Evolutionary conservation across 176 grass and related monocot species (phyloP), one percentile per base, ranked within the genome.

Genomic region (Bromus sterilis): DNA sequence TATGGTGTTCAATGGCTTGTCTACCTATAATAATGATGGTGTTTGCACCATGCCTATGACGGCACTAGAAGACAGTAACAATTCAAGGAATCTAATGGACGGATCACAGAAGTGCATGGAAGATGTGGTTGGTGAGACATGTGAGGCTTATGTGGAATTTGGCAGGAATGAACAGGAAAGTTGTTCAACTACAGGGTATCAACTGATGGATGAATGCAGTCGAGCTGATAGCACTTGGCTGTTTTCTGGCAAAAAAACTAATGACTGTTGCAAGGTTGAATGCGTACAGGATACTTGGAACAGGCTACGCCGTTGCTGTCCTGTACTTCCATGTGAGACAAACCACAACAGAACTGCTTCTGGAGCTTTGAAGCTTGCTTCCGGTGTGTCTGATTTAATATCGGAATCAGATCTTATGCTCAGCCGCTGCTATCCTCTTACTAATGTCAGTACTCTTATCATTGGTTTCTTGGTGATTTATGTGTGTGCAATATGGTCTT

Each of bases 121-220:
- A 62, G 87, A 78, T 73, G 75, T 79, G 68, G 72, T 83, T 86
- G 83, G 80, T 23, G 80, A 83, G 64, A 80, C 89, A 40, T 66
- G 83, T 82, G 92, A 94, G 41, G 77, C 56, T 40, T 87, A 87
- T 84, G 32, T 71, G 15, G 88, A 84, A 83, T 71, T 80, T 58
- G 12, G 42, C 29, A 71, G 79, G 53, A 84, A 88, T 79, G 89
- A 86, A 59, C 83, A 63, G 51, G 75, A 84, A 75, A 80, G 82
- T 85, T 86, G 71, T 78, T 85, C 85, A 83, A 41, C 77, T 43
- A 74, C 83, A 75, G 82, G 89, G 65, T 92, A 80, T 86, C 87
- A 82, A 59, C 79, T 91, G 65, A 91, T 98, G 95, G 95, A 98
- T 80, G 95, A 98, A 71, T 93, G 95, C 53, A 98, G 95, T 76